These are phyloP conservation scores for Microdochium trichocladiopsis DNA, from an alignment of 2,329 filamentous ascomycete genomes.

Conservation along the genomic window DNA sequence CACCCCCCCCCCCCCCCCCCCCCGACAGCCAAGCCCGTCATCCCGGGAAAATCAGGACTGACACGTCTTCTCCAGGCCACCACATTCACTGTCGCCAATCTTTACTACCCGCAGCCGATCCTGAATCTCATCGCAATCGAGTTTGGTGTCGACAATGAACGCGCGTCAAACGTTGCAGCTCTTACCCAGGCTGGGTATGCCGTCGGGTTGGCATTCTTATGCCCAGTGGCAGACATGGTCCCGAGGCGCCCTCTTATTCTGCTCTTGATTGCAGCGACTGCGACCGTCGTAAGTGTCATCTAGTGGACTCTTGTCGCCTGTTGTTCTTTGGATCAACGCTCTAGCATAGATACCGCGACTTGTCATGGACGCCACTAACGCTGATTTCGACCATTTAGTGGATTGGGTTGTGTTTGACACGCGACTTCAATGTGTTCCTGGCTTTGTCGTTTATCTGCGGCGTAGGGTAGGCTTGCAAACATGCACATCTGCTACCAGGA, in stretches of 20 bases:
- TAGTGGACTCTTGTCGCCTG: too few relatives aligned
- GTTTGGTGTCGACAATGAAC: slow-evolving; percentile 56
- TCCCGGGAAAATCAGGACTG: too few relatives aligned
- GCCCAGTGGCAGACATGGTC: slow-evolving; percentile 57
- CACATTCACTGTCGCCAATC: slow-evolving; percentile 60
- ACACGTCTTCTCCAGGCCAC: slow-evolving; percentile 17
- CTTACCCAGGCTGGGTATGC: slow-evolving; percentile 66
- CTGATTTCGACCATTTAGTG: slow-evolving; percentile 26
- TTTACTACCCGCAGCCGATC: slow-evolving; percentile 65
- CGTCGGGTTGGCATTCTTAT: slow-evolving; percentile 56
- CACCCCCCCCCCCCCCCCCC: too few relatives aligned
- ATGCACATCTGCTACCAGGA: slow-evolving; percentile 43
- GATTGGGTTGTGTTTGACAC: slow-evolving; percentile 57
- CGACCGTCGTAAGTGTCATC: slow-evolving; percentile 43
- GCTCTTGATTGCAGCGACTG: slow-evolving; percentile 51
- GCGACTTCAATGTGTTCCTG: slow-evolving; percentile 49
- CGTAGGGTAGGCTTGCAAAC: slow-evolving; percentile 35
- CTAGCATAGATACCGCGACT: too few relatives aligned
- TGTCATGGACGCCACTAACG: background rate
- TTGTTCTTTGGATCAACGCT: too few relatives aligned
- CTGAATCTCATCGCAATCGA: slow-evolving; percentile 57
- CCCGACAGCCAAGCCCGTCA: too few relatives aligned
- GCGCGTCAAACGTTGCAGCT: slow-evolving; percentile 51
- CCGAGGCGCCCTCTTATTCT: slow-evolving; percentile 56
- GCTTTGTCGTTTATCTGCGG: slow-evolving; percentile 56